Percentiles rank a stretch among this genome's conserved stretches.
phyloP scores from a whole-genome alignment of 1,284 basidiomycete genomes.

The Boletus semigastroideus region DNA sequence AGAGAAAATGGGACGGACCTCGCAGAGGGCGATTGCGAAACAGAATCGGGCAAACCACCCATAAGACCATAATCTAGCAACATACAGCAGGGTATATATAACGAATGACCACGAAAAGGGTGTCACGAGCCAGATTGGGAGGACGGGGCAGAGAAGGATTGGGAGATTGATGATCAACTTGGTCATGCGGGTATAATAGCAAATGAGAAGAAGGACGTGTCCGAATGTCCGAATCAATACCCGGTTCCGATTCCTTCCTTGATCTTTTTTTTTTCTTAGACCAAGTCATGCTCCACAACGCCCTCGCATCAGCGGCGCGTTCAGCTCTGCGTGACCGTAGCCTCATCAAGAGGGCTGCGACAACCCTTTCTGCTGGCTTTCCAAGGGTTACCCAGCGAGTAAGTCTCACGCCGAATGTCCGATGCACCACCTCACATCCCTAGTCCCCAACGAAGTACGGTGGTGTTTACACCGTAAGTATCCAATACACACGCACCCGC shows the following conservation, averaged over 20 bases:
- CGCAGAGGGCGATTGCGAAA: constrained; percentile 54
- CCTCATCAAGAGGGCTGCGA: constrained; percentile 63
- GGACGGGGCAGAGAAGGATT: constrained; percentile 53
- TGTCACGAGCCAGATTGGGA: constrained; percentile 69
- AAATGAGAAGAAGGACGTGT: neutral
- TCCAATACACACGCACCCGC: constrained; percentile 21
- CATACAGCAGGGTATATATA: constrained; percentile 47
- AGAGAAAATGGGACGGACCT: constrained; percentile 42
- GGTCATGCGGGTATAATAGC: neutral
- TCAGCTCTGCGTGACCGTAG: constrained; percentile 44
- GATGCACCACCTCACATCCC: constrained; percentile 10
- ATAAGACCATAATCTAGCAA: constrained; percentile 45
- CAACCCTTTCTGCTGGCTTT: constrained; percentile 79
- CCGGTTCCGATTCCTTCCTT: constrained; percentile 28
- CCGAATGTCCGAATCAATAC: too few species aligned
- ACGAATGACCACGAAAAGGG: constrained; percentile 74
- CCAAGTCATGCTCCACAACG: constrained; percentile 65
- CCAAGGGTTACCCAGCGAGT: constrained; percentile 74
- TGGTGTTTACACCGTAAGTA: constrained; percentile 81
- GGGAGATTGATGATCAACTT: neutral
- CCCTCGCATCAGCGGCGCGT: constrained; percentile 55
- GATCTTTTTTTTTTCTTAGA: constrained; percentile 14
- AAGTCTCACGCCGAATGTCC: constrained; percentile 25
- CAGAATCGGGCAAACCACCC: constrained; percentile 37
- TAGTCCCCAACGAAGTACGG: constrained; percentile 94